Evolutionary conservation across 345 rosid species (phyloP), one percentile per base, ranked within the genome.

Genomic region (Eucalyptus coolabah): DNA sequence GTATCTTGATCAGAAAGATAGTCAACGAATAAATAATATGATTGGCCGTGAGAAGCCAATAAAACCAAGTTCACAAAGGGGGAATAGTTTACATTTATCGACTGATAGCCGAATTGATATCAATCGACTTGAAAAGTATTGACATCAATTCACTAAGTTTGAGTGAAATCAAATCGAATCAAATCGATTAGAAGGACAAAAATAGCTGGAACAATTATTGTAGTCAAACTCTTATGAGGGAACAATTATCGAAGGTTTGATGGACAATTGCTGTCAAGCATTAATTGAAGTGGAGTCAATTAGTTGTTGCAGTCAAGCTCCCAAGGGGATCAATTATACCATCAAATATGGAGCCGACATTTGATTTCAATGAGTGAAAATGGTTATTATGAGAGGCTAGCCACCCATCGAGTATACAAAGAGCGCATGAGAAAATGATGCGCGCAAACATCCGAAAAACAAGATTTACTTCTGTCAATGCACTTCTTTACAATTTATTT

Each of bases 111-210:
- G 16, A 28, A 60, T 12, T 60, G 67, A 28, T 26, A 13, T 60
- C 7, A 4, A 1, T 60, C 32, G 4, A 60, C 0, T 60, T 2
- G 7, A 60, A 26, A 60, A 26, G n/a, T 53, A 53, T 0, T 51
- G 0, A 53, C 56, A 53, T 53, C 32, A 11, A 60, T 60, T 60
- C 67, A 28, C 18, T 63, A 30, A 63, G 37, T 63, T 63, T 63
- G 72, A 30, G 18, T 6, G 34, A 30, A 63, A 63, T 63, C 37
- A 63, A 63, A 26, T 60, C 8, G 16, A 59, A 59, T 59, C 67
- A 60, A 60, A 30, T 63, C 2, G 0, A 63, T 6, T 30, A 14
- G 17, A 63, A 1, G 19, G 72, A 63, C 19, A 30, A 13, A 63
- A 26, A 12, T 60, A 28, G n/a, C 15, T 60, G 67, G 32, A 60